Evolutionary conservation across 331 rosid species (phyloP).

Genomic region (Rhamnella rubrinervis): DNA sequence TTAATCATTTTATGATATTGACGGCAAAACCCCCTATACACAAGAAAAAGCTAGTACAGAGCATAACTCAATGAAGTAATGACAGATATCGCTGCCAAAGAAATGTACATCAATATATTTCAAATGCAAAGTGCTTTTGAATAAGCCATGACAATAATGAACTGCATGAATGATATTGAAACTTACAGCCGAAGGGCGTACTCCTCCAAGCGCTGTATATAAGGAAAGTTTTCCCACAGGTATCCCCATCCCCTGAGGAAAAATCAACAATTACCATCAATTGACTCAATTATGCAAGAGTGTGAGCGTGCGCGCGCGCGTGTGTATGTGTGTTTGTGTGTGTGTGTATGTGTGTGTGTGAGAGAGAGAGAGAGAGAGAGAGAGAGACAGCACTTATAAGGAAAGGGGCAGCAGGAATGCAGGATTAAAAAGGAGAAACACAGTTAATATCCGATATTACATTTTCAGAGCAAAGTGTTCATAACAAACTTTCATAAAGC

Average conservation of each 20-base stretch:
- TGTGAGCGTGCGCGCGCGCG: neutral
- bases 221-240: constrained; percentile 94
- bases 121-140: constrained; percentile 7
- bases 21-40: no score
- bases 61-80: neutral
- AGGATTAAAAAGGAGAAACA: neutral
- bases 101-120: neutral
- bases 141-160: constrained; percentile 1
- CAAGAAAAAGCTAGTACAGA: neutral
- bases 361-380: neutral
- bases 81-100: neutral
- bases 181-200: constrained; percentile 92
- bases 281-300: neutral
- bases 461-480: constrained; percentile 7
- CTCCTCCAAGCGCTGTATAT: constrained; percentile 95
- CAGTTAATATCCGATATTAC: neutral
- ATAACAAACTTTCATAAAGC: constrained; percentile 6
- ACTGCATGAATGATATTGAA: constrained; percentile 1
- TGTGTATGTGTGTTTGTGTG: neutral
- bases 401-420: neutral
- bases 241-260: constrained; percentile 93
- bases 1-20: no score
- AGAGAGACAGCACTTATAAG: neutral
- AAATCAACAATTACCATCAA: constrained; percentile 7
- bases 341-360: no score